Evolutionary conservation across 2,329 filamentous ascomycete genomes (phyloP).

Genomic region (Basipetospora sp.): DNA sequence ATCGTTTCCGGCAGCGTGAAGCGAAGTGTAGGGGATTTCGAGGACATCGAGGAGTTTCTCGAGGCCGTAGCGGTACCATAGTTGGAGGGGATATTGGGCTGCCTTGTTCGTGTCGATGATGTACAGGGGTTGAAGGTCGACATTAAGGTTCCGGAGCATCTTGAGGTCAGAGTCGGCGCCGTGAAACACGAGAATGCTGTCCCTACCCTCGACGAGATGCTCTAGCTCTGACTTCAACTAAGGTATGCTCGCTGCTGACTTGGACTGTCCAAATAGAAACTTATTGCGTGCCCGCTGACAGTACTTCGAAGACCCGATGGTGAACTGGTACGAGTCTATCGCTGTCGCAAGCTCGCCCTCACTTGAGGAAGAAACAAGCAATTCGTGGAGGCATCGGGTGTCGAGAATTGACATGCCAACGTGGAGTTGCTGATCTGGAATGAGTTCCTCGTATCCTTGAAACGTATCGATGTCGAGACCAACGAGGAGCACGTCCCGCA

Average conservation of each 20-base stretch:
- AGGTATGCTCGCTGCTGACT: conserved; percentile 6
- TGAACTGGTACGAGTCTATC: conserved; percentile 8
- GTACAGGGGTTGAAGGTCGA: conserved; percentile 11
- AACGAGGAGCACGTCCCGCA: conserved; percentile 8
- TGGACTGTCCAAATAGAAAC: conserved; percentile 6
- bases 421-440: conserved; percentile 7
- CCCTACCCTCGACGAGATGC: conserved; percentile 1
- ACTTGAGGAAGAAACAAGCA: not conserved
- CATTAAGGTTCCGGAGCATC: conserved; percentile 7
- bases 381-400: conserved; percentile 2
- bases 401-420: conserved; percentile 7
- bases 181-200: conserved; percentile 6
- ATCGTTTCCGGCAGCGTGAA: conserved; percentile 16
- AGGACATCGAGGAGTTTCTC: conserved; percentile 11
- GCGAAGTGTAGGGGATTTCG: conserved; percentile 7
- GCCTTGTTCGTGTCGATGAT: conserved; percentile 14
- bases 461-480: conserved; percentile 9
- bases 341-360: not conserved
- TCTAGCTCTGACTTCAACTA: conserved; percentile 6
- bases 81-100: conserved; percentile 12
- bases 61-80: conserved; percentile 13
- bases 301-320: conserved; percentile 4
- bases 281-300: conserved; percentile 8
- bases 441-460: conserved; percentile 7
- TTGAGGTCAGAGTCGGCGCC: conserved; percentile 5